A percentile compares a stretch with the other conserved stretches of the same genome.
Evolutionary conservation across 2,329 filamentous ascomycete genomes (phyloP).

Genomic region (Sclerotinia trifoliorum): DNA sequence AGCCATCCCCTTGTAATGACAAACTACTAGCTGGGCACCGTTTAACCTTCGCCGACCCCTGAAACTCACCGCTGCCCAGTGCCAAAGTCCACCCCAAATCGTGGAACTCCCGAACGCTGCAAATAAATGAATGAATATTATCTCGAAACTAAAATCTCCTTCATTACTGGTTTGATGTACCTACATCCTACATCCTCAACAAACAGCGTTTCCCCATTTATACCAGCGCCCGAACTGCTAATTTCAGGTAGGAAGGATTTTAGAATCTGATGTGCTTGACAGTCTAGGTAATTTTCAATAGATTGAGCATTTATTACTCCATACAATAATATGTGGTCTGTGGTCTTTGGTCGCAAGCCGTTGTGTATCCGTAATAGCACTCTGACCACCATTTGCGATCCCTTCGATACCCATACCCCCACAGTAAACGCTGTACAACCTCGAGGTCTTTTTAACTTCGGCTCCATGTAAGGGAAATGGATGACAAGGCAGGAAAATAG

Average conservation of each 20-base stretch:
- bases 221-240: slow-evolving; percentile 6
- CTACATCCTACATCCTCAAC: background rate
- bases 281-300: slow-evolving; percentile 6
- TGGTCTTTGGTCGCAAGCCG: slow-evolving; percentile 11
- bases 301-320: slow-evolving; percentile 12
- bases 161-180: slow-evolving; percentile 16
- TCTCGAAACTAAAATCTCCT: slow-evolving; percentile 16
- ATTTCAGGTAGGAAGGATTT: slow-evolving; percentile 4
- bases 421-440: slow-evolving; percentile 14
- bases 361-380: slow-evolving; percentile 16
- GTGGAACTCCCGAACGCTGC: slow-evolving; percentile 14
- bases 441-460: background rate
- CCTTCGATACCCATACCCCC: slow-evolving; percentile 7
- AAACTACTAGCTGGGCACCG: slow-evolving; percentile 12
- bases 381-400: slow-evolving; percentile 5
- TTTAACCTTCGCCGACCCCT: slow-evolving; percentile 17
- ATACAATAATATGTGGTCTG: slow-evolving; percentile 19
- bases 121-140: slow-evolving; percentile 13
- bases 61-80: slow-evolving; percentile 17
- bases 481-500: slow-evolving; percentile 15
- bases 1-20: slow-evolving; percentile 14
- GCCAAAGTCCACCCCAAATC: slow-evolving; percentile 3
- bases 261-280: slow-evolving; percentile 12
- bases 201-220: slow-evolving; percentile 7
- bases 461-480: slow-evolving; percentile 9